Evolutionary conservation across 164 flowering plant genomes (phyloP), one percentile per base, ranked within the genome.

Genomic region (Kingdonia uniflora): DNA sequence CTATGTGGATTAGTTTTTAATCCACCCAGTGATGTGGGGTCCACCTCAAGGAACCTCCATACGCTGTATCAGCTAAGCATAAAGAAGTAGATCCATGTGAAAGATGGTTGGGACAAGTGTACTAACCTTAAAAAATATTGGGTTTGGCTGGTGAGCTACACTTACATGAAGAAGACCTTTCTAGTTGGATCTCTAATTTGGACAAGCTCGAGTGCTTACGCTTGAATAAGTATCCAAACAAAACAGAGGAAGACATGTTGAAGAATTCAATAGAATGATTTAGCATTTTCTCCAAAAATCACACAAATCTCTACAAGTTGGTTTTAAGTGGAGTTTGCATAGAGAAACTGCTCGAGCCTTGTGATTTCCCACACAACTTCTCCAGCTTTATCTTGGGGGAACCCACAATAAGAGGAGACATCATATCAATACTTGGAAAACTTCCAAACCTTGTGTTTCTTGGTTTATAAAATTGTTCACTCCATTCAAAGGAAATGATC

Each of bases 201-300:
- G n/a, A n/a, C 14, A 54, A 23, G 13, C 19, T 39, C 21, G 26
- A 14, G 6, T 16, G 49, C 26, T 40, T 37, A 12, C n/a, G 26
- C 39, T 13, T 13, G 20, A 11, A n/a, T n/a, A n/a, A n/a, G n/a
- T n/a, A n/a, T n/a, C n/a, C n/a, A n/a, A n/a, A n/a, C n/a, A n/a
- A n/a, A n/a, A n/a, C n/a, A n/a, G n/a, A n/a, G n/a, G n/a, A n/a
- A n/a, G n/a, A n/a, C n/a, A n/a, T n/a, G n/a, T n/a, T n/a, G n/a
- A n/a, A n/a, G n/a, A n/a, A n/a, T n/a, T n/a, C n/a, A n/a, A n/a
- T n/a, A n/a, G n/a, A n/a, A n/a, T n/a, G n/a, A n/a, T n/a, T n/a
- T n/a, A n/a, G 21, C 62, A 49, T 37, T 42, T 25, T 54, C 57
- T 19, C 19, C 17, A 24, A 67, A 67, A 13, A 13, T 14, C 16